Evolutionary conservation across 2,329 filamentous ascomycete genomes (phyloP), one percentile per base, ranked within the genome.

Genomic region (Didymella sp.): DNA sequence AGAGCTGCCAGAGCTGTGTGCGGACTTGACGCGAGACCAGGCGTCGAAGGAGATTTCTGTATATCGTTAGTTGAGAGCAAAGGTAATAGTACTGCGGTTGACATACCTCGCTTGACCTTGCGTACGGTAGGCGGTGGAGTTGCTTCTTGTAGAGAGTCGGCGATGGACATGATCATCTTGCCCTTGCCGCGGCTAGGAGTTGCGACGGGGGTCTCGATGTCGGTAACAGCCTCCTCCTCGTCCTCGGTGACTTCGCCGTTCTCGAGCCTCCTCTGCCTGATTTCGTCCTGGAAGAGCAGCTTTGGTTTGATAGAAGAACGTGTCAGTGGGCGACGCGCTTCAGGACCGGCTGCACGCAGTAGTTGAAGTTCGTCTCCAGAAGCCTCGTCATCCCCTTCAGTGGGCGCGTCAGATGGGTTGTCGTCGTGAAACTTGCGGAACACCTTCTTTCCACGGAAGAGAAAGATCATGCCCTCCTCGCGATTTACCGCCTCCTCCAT

Each of bases 401-500:
- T 67, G 11, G 73, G 75, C 22, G 72, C 73, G 41, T 77, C 77
- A 12, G 68, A 61, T 4, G 61, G 59, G 11, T 68, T 69, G 4
- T 73, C 72, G 37, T 81, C 77, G 22, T 78, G 75, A 64, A 89
- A 91, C 70, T 87, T 89, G 74, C 87, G 87, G 78, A 91, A 92
- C 54, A 91, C 81, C 72, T 87, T 91, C 80, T 89, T 91, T 73
- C 91, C 91, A 67, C 91, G 91, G 81, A 94, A 94, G 12, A 87
- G 84, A 67, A 87, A 91, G 59, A 92, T 80, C 70, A 92, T 83
- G 58, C 91, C 91, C 73, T 94, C 89, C 4, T 87, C 83, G 27
- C 89, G 87, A 28, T 81, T 75, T 3, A 84, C 82, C 13, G 86
- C 86, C 42, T 89, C 84, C 6, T 90, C 85, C 58, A 92, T 79